Conservation (phyloP, 441 rosid genomes). For the Rhodomyrtus psidioides region DNA sequence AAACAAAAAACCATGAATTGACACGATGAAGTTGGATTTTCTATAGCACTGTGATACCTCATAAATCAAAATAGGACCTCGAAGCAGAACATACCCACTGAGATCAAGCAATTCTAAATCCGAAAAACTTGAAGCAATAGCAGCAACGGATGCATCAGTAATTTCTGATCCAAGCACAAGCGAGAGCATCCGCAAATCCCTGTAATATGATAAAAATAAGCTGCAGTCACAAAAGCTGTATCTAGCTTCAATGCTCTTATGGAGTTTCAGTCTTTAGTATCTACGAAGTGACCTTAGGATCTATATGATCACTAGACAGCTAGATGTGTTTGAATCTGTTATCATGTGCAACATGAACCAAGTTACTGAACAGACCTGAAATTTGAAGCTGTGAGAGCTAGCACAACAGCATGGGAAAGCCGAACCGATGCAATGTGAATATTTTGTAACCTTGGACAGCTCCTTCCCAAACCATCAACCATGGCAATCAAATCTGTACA, state of each 20-base stretch:
- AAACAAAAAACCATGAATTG: background rate
- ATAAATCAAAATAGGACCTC: background rate
- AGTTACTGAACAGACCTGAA: constrained; percentile 56
- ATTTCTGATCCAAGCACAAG: constrained; percentile 88
- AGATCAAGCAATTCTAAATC: constrained; percentile 87
- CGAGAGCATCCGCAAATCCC: constrained; percentile 87
- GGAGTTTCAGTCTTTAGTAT: background rate
- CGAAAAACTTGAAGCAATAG: constrained; percentile 70
- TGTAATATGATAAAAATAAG: constrained; percentile 12
- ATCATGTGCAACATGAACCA: background rate
- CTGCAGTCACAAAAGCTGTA: background rate
- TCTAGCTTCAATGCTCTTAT: background rate
- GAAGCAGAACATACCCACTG: constrained; percentile 70
- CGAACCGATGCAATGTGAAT: constrained; percentile 75
- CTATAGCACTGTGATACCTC: background rate
- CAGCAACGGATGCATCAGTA: constrained; percentile 90
- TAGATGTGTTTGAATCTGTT: background rate
- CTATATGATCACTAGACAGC: background rate
- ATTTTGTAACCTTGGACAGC: constrained; percentile 60
- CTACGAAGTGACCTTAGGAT: background rate
- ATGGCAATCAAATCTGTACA: constrained; percentile 56
- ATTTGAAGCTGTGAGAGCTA: constrained; percentile 71
- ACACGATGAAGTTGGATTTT: background rate
- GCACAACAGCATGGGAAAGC: constrained; percentile 76
- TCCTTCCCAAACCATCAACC: constrained; percentile 71